phyloP scores from a whole-genome alignment of 306 rosid genomes.

The Hylodesmum podocarpum region DNA sequence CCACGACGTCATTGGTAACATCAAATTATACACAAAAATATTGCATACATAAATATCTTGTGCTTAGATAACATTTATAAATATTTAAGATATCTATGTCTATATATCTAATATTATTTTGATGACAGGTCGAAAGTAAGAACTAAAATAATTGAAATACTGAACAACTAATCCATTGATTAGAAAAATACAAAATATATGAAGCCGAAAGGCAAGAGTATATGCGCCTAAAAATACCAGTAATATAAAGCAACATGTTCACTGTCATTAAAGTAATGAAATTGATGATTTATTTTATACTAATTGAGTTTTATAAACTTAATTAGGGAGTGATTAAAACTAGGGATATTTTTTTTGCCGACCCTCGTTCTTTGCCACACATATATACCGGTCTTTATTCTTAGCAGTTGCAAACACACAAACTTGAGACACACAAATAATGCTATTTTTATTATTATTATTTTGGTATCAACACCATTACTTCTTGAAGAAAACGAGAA shows the following conservation, averaged over 20 bases:
- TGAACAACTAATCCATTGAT: background rate
- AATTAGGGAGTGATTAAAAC: too few species aligned
- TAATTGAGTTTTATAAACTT: too few species aligned
- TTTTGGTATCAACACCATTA: too few species aligned
- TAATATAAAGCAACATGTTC: background rate
- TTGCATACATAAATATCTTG: background rate
- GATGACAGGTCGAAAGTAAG: background rate
- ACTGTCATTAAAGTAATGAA: background rate
- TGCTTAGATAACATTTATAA: background rate
- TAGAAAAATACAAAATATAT: background rate
- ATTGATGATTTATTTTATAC: too few species aligned
- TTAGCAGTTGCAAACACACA: too few species aligned
- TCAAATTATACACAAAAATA: background rate
- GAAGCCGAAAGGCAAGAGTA: background rate
- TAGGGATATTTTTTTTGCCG: too few species aligned
- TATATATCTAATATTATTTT: background rate
- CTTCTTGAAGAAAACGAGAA: too few species aligned
- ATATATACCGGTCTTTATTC: too few species aligned
- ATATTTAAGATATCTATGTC: background rate
- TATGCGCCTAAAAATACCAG: background rate
- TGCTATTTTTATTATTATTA: too few species aligned
- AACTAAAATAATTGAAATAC: background rate
- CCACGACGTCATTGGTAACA: background rate
- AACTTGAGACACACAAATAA: too few species aligned
- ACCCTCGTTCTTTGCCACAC: too few species aligned